Conservation (phyloP, 805 yeast genomes). For the Saccharomycopsis guyanensis region DNA sequence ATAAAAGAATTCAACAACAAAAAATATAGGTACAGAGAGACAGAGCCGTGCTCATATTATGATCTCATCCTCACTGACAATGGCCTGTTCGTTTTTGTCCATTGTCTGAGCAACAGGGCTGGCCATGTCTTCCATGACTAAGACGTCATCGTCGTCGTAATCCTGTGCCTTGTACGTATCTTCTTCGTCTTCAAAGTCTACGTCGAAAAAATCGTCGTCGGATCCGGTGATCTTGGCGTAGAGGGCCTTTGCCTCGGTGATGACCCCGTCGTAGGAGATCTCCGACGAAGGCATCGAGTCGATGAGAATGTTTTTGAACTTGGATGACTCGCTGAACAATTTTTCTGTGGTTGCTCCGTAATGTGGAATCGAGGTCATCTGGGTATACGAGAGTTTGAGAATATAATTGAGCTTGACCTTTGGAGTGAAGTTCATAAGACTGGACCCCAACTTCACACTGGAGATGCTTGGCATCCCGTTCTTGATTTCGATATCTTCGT, state of each 20-base stretch:
- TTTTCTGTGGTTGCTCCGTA: conserved; percentile 42
- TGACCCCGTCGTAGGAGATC: conserved; percentile 83
- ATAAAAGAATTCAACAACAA: no score
- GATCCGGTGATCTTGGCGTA: conserved; percentile 82
- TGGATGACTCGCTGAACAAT: conserved; percentile 29
- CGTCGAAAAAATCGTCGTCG: conserved; percentile 92
- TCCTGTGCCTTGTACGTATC: conserved; percentile 31
- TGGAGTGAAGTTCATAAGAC: conserved; percentile 79
- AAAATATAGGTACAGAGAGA: no score
- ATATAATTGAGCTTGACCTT: conserved; percentile 58
- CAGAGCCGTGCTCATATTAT: no score
- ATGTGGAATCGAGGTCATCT: conserved; percentile 48
- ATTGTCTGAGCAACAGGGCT: not conserved
- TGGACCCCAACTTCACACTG: conserved; percentile 70
- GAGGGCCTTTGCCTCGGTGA: conserved; percentile 69
- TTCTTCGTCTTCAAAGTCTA: conserved; percentile 93
- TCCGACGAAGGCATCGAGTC: conserved; percentile 73
- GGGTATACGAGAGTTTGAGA: conserved; percentile 55
- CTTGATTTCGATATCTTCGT: conserved; percentile 45
- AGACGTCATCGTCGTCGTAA: conserved; percentile 16
- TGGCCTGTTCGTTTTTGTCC: conserved; percentile 6
- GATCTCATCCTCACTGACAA: conserved; percentile 20
- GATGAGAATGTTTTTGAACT: conserved; percentile 24
- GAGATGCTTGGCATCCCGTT: conserved; percentile 66
- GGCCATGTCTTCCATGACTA: conserved; percentile 20